Base-by-base conservation (phyloP, 495 filamentous ascomycete species). In the Neurospora tetraspora region DNA sequence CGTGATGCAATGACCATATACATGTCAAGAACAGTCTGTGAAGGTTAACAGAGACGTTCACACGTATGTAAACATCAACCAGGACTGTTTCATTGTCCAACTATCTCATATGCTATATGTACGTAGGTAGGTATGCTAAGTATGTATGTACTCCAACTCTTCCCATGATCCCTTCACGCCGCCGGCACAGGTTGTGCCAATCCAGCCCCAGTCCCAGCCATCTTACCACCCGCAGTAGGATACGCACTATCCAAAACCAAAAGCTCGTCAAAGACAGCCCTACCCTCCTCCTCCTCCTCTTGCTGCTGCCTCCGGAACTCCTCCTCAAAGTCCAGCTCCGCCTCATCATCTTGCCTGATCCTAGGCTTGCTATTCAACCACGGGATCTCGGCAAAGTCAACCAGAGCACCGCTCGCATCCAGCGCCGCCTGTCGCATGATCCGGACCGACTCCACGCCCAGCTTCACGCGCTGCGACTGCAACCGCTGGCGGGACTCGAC, bases 381-480 rank as follows among this genome's bases (percentile, higher is more conserved):
- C 5, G 76, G 70, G 9, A 77, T 70, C 11, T 71, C 74, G 4
- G 61, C 74, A 73, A 77, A 76, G 23, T 78, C 73, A 7, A 78
- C 77, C 42, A 72, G 72, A 38, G 40, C 27, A 34, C 53, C 23
- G 16, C 72, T 71, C 9, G 69, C 73, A 42, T 77, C 75, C 9
- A 72, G 39, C 23, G 78, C 78, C 34, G 79, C 76, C 37, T 74
- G 68, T 71, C 68, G 69, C 79, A 80, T 77, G 40, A 81, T 80
- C 37, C 43, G n/a, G 18, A 81, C 23, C 20, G 75, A 73, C 71
- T 71, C 71, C 4, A 0, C 14, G 27, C 76, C 76, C 23, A 80
- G 36, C 31, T 18, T 34, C 43, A 69, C 71, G 2, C 73, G 73
- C 39, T 80, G 68, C n/a, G 40, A 59, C 12, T 75, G 72, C 8